Base-by-base conservation (phyloP, 2,329 filamentous ascomycete species). In the Tolypocladium album region DNA sequence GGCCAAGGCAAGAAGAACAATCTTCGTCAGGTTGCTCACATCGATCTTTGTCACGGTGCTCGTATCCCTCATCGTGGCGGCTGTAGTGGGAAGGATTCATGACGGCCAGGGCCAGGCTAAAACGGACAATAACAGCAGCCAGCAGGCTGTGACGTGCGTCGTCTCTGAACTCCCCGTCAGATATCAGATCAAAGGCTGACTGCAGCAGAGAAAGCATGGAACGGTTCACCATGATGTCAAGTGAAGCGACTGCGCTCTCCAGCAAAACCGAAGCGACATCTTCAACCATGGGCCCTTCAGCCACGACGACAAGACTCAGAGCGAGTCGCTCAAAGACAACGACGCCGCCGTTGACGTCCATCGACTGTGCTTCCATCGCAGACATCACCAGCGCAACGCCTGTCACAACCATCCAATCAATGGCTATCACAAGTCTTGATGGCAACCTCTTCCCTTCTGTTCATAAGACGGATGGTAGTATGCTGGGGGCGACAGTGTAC, bases 41-140 rank as follows among this genome's bases (percentile, higher is more conserved):
- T 67, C 66, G 6, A 61, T 68, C 3, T 66, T 69, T 38, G 62
- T 68, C 57, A 60, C 64, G 4, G 62, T 66, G 6, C 59, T 69
- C 9, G 67, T 69, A 4, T 63, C 64, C 0, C 59, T 69, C 8
- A 61, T 67, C 17, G 64, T 67, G 2, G 67, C 67, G 8, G 67
- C 65, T 22, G 66, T 65, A 6, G 64, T 69, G 11, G 63, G 61
- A 22, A 64, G 61, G 58, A 66, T 67, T 4, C 59, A 62, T 24
- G 62, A 62, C 39, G 58, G 59, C 20, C 58, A 57, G 22, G 7
- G 22, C 22, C 40, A 58, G 2, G 36, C 11, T 12, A 43, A 39
- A 17, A 31, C n/a, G 24, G 58, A 31, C 12, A 27, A 43, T 22
- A 53, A 15, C 20, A 55, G 11, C 2, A 38, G 31, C 12, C 58